These are phyloP conservation scores for Phanerochaete sordida DNA, from an alignment of 768 basidiomycete species.

Conservation along the genomic window DNA sequence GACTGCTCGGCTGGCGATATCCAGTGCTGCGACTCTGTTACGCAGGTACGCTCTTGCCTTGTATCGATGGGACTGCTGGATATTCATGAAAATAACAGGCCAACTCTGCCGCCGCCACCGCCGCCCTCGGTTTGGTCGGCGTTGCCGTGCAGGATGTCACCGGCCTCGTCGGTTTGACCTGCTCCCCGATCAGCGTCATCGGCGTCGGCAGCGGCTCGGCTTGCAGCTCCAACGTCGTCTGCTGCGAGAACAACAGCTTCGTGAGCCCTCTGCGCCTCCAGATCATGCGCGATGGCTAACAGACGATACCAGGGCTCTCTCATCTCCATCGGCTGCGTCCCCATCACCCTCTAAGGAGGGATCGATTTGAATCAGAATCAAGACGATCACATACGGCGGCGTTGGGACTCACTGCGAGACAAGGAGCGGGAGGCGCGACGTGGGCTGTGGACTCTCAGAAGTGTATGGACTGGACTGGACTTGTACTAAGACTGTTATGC, in stretches of 20 bases:
- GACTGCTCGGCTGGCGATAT: slow-evolving; percentile 8
- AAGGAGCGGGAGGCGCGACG: neutral
- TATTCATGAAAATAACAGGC: slow-evolving; percentile 3
- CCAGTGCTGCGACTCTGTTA: slow-evolving; percentile 11
- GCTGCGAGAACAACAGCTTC: slow-evolving; percentile 17
- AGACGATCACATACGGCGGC: neutral
- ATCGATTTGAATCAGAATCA: too few species aligned
- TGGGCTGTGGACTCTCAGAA: too few species aligned
- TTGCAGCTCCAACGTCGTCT: slow-evolving; percentile 12
- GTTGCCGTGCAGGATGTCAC: slow-evolving; percentile 12
- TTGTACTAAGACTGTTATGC: too few species aligned
- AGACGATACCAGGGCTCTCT: slow-evolving; percentile 2
- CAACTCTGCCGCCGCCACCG: neutral
- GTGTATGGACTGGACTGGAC: too few species aligned
- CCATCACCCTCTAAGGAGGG: slow-evolving; percentile 6
- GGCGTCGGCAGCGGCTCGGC: slow-evolving; percentile 14
- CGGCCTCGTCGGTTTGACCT: slow-evolving; percentile 13
- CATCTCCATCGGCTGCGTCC: slow-evolving; percentile 16
- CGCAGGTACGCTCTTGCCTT: neutral
- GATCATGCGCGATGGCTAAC: neutral
- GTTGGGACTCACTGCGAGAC: neutral
- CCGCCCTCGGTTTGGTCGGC: slow-evolving; percentile 2
- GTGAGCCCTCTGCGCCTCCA: neutral
- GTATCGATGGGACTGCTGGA: neutral
- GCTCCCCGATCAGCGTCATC: slow-evolving; percentile 13